Evolutionary conservation across 2,329 filamentous ascomycete genomes (phyloP), one percentile per base, ranked within the genome.

Genomic region (Penicillium sp.): DNA sequence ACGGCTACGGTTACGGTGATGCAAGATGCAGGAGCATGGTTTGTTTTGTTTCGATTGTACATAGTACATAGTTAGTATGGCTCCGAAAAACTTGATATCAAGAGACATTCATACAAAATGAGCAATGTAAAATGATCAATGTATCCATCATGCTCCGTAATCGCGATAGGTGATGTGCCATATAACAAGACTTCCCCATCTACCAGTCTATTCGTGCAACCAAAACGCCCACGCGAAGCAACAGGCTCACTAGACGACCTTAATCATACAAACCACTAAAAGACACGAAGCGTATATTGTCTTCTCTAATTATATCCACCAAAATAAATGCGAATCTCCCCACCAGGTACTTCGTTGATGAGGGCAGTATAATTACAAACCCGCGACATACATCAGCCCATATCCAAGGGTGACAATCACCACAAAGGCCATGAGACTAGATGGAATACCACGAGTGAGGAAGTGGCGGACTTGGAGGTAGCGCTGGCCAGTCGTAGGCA

Each of bases 381-480:
- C 83, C 9, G 80, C 84, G 40, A 89, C 75, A 54, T 85, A 77
- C 89, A 97, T 96, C 54, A 94, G 76, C 1, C 85, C 89, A 69
- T 96, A 98, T 0, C 93, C 94, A 34, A 98, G 72, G 0, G 89
- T 91, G 23, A 97, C 78, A 34, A 96, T 84, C 8, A 98, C 87
- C 0, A 77, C 68, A 57, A 95, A 85, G 0, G 89, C 84, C 44
- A 96, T 75, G 28, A 97, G 66, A 68, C 87, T 94, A 63, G 86
- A 84, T 0, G 93, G 91, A 29, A 98, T 81, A 62, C 93, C 93
- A n/a, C 90, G 77, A 42, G 86, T 94, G 62, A 98, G 85, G 69
- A 98, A 98, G 67, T 98, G 93, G 64, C 86, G 87, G 42, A 98
- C 94, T 50, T 86, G 78, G 44, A 98, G 78, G 64, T 98, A 98